Conservation (phyloP, 2,329 filamentous ascomycete species). For the Fusarium musae region DNA sequence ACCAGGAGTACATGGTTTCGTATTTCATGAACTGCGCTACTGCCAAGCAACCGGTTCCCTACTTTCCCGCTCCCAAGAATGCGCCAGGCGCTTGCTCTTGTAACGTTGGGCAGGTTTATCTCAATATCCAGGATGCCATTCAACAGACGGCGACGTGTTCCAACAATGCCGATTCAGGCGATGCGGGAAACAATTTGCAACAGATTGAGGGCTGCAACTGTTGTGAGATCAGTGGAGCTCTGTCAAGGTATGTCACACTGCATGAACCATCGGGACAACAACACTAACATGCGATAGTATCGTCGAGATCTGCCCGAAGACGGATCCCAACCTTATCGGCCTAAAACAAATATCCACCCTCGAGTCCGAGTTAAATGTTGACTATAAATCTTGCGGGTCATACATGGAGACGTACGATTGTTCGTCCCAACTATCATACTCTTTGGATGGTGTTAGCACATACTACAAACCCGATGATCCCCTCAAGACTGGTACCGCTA, state of each 20-base stretch:
- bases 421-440: background rate
- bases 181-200: background rate
- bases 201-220: background rate
- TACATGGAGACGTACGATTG: background rate
- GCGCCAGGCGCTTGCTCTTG: background rate
- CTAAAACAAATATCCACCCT: background rate
- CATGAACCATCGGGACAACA: fast-evolving
- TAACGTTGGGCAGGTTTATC: background rate
- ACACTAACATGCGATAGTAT: background rate
- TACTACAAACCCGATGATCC: background rate
- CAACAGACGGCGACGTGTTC: background rate
- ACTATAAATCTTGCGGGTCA: background rate
- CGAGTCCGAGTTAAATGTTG: background rate
- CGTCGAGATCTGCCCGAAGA: background rate
- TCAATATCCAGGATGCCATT: background rate
- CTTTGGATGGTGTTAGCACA: background rate
- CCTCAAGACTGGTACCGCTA: background rate
- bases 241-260: background rate
- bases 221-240: background rate
- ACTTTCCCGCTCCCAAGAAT: background rate
- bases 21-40: background rate
- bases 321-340: background rate
- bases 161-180: background rate
- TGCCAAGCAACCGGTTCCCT: background rate
- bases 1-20: background rate